phyloP scores from a whole-genome alignment of 2,329 filamentous ascomycete genomes.

The Ophiocordyceps polyrhachis-furcata region DNA sequence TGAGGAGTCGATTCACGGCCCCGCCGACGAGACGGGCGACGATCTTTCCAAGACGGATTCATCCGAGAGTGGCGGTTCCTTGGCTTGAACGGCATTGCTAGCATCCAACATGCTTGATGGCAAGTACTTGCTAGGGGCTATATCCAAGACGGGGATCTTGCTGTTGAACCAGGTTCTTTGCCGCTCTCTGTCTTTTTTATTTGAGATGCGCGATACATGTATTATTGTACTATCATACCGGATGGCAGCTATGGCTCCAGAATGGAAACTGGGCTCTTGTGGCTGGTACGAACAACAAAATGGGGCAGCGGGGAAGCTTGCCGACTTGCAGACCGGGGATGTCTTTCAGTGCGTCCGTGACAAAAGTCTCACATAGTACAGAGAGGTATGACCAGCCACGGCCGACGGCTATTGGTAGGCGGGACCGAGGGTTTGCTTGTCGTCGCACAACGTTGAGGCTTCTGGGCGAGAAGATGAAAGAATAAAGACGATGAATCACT shows the following conservation, averaged over 20 bases:
- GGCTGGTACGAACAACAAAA: not conserved
- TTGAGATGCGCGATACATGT: not conserved
- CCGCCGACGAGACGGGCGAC: constrained; percentile 32
- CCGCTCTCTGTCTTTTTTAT: not conserved
- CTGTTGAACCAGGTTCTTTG: not conserved
- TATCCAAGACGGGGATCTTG: not conserved
- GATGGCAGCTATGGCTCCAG: not conserved
- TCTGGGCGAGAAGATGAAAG: not conserved
- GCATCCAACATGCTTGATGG: not conserved
- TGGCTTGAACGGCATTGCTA: constrained; percentile 16
- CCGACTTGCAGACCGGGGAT: not conserved
- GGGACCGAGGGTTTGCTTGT: not conserved
- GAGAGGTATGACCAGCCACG: not conserved
- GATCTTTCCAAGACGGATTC: constrained; percentile 36
- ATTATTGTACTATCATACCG: not conserved
- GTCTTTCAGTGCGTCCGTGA: not conserved
- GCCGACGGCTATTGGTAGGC: not conserved
- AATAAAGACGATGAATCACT: too few relatives aligned
- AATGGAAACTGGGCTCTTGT: not conserved
- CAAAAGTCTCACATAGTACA: not conserved
- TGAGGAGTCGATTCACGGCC: constrained; percentile 67
- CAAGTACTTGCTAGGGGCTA: not conserved
- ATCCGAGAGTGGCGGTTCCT: constrained; percentile 43
- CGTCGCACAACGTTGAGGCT: not conserved
- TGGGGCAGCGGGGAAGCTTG: not conserved